Percentiles rank a stretch among this genome's conserved stretches.
Evolutionary conservation across 352 stramenopile species (phyloP).

Genomic region (Phytophthora crassamura): DNA sequence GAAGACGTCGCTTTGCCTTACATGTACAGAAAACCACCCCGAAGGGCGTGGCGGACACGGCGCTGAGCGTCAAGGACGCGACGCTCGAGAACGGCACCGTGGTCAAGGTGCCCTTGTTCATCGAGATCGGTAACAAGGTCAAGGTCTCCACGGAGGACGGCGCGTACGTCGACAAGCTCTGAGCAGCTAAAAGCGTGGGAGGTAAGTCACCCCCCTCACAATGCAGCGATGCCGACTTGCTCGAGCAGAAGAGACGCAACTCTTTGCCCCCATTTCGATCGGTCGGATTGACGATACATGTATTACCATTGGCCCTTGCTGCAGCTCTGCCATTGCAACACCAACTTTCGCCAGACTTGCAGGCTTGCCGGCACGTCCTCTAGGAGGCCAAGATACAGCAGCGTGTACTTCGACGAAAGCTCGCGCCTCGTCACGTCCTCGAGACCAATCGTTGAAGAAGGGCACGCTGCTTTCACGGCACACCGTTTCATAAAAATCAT

Average conservation of each 20-base stretch:
- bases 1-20: too few relatives aligned
- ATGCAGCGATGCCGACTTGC: background rate
- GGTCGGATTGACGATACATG: conserved; percentile 21
- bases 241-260: conserved; percentile 16
- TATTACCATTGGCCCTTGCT: background rate
- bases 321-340: background rate
- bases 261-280: background rate
- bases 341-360: too few relatives aligned
- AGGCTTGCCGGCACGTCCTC: too few relatives aligned
- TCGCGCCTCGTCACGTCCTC: conserved; percentile 23
- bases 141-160: conserved; percentile 80
- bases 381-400: background rate
- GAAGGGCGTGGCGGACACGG: conserved; percentile 78
- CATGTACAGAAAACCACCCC: conserved; percentile 67
- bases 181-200: conserved; percentile 16
- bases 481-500: conserved; percentile 31
- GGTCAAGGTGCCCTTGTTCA: conserved; percentile 86
- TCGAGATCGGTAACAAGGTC: conserved; percentile 81
- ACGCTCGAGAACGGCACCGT: conserved; percentile 80
- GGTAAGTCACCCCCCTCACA: too few relatives aligned
- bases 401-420: conserved; percentile 2
- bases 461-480: background rate
- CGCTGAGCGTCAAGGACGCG: conserved; percentile 84
- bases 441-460: conserved; percentile 29
- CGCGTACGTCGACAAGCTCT: conserved; percentile 81